Conservation (phyloP, 2,329 filamentous ascomycete species). For the Paecilomyces sp. region DNA sequence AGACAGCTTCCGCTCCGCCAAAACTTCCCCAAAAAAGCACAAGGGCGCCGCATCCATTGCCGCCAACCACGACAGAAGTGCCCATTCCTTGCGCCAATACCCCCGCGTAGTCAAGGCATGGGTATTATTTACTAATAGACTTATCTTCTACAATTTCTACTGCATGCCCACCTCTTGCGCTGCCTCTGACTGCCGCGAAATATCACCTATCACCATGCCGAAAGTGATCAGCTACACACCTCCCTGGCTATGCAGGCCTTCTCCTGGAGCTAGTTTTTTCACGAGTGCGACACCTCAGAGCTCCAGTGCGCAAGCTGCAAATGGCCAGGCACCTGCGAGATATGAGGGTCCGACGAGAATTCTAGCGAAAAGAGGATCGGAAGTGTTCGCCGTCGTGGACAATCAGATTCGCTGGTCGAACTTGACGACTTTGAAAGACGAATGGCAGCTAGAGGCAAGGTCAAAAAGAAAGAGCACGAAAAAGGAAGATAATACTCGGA, state of each 20-base stretch:
- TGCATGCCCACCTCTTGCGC: background rate
- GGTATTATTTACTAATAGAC: background rate
- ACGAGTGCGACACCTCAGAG: constrained; percentile 42
- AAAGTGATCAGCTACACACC: constrained; percentile 81
- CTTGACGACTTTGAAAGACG: constrained; percentile 68
- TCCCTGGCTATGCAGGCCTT: constrained; percentile 73
- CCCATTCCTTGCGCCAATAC: background rate
- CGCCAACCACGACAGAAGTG: background rate
- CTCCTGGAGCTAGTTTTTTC: constrained; percentile 74
- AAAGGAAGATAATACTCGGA: background rate
- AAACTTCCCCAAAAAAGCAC: background rate
- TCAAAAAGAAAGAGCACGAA: constrained; percentile 19
- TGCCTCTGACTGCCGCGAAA: constrained; percentile 7
- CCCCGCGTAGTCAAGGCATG: background rate
- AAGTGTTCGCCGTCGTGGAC: constrained; percentile 82
- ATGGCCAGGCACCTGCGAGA: constrained; percentile 9
- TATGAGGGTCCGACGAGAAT: constrained; percentile 46
- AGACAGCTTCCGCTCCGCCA: background rate
- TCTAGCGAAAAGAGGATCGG: constrained; percentile 73
- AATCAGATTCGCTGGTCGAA: constrained; percentile 91
- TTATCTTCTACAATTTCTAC: background rate
- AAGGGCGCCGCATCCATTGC: background rate
- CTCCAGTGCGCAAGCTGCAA: constrained; percentile 18
- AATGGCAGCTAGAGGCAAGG: constrained; percentile 36
- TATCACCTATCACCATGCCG: constrained; percentile 56